A percentile compares a stretch with the other conserved stretches of the same genome.
phyloP scores from a whole-genome alignment of 108 stramenopile genomes.

The Epithemia pelagica region DNA sequence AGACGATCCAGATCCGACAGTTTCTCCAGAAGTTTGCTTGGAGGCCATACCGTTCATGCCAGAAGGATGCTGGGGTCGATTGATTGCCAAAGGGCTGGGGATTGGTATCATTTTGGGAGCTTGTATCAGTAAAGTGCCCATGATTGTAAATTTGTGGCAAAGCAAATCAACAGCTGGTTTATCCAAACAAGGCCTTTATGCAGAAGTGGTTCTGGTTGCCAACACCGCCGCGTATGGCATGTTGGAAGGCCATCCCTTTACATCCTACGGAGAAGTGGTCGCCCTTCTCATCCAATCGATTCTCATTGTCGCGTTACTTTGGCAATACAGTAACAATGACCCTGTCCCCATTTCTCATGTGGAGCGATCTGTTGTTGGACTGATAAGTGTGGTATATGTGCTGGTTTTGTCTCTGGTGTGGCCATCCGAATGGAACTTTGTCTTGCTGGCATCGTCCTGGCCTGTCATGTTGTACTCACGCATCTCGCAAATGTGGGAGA shows the following conservation, averaged over 20 bases:
- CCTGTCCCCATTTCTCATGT: constrained; percentile 12
- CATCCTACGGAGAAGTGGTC: constrained; percentile 76
- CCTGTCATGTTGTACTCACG: constrained; percentile 51
- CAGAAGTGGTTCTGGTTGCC: constrained; percentile 57
- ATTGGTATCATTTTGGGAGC: constrained; percentile 60
- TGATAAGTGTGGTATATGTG: constrained; percentile 31
- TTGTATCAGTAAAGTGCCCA: constrained; percentile 66
- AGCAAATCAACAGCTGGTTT: constrained; percentile 55
- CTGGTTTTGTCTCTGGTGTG: constrained; percentile 31
- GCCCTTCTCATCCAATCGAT: constrained; percentile 54
- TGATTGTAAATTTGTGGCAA: constrained; percentile 53
- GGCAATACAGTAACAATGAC: constrained; percentile 28
- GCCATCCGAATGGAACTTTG: constrained; percentile 37
- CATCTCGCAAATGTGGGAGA: constrained; percentile 55
- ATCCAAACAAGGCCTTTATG: constrained; percentile 41
- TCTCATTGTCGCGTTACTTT: constrained; percentile 40
- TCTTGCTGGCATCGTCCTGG: constrained; percentile 56
- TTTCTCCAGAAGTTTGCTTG: constrained; percentile 39
- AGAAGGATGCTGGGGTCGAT: constrained; percentile 41
- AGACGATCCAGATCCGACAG: constrained; percentile 27
- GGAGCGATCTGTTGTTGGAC: constrained; percentile 26
- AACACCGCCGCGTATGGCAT: constrained; percentile 65
- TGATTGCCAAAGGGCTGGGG: constrained; percentile 63
- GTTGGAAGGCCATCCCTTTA: constrained; percentile 61
- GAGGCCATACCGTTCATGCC: constrained; percentile 37